Percentiles rank a stretch among this genome's conserved stretches.
phyloP scores from a whole-genome alignment of 345 rosid genomes.

The Acer yangbiense region DNA sequence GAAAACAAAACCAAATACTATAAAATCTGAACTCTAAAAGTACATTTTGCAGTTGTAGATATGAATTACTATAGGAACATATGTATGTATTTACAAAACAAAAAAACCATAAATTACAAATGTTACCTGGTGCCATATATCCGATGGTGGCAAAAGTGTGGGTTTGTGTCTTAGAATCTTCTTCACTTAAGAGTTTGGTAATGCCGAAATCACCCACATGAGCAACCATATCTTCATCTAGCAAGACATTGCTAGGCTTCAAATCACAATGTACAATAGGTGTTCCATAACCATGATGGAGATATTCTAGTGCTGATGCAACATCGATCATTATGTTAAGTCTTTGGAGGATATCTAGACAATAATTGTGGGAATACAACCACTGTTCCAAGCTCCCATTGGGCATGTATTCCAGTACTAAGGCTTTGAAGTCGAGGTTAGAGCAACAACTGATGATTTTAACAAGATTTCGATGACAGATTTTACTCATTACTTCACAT shows the following conservation, averaged over 20 bases:
- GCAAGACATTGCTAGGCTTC: conserved; percentile 3
- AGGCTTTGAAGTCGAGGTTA: background rate
- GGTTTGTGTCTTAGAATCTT: background rate
- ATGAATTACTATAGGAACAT: too few relatives aligned
- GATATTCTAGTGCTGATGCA: conserved; percentile 10
- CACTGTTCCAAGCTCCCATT: conserved; percentile 12
- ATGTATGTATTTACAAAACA: too few relatives aligned
- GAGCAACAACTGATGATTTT: conserved; percentile 1
- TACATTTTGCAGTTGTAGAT: too few relatives aligned
- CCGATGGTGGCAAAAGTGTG: conserved; percentile 10
- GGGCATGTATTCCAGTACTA: conserved; percentile 6
- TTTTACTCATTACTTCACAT: conserved; percentile 3
- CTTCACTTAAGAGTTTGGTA: background rate
- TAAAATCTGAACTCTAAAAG: too few relatives aligned
- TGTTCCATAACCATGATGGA: background rate
- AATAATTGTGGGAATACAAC: background rate
- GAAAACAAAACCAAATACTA: too few relatives aligned
- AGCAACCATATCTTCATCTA: conserved; percentile 7
- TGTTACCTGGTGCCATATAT: too few relatives aligned
- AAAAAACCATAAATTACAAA: too few relatives aligned
- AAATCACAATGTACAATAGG: conserved; percentile 7
- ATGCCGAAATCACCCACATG: conserved; percentile 4
- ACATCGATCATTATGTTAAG: conserved; percentile 6
- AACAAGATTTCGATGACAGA: conserved; percentile 13
- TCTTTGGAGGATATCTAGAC: background rate